Conservation (phyloP, 768 basidiomycete species). For the Podaxis sp. region DNA sequence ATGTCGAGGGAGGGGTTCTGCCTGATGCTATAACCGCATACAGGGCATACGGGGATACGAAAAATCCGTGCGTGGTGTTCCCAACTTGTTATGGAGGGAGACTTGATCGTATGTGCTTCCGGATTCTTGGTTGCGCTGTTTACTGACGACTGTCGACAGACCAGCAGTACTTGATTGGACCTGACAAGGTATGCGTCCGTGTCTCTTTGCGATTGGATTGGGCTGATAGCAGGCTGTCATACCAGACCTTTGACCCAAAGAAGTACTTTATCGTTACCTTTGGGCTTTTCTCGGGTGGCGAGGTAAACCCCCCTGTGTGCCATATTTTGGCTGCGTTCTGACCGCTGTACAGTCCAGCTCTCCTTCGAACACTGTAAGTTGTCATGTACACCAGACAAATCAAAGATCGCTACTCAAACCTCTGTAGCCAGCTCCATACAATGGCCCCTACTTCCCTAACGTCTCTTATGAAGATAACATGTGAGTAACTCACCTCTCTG, state of each 20-base stretch:
- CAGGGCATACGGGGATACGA: conserved; percentile 49
- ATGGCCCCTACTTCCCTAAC: conserved; percentile 58
- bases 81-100: conserved; percentile 57
- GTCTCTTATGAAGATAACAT: conserved; percentile 62
- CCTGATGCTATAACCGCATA: conserved; percentile 61
- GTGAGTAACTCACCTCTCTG: conserved; percentile 28
- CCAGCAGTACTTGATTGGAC: conserved; percentile 47
- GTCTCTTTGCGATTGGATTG: not conserved
- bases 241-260: conserved; percentile 46
- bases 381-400: not conserved
- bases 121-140: not conserved
- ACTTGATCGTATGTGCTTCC: conserved; percentile 42
- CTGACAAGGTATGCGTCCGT: conserved; percentile 39
- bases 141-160: conserved; percentile 25
- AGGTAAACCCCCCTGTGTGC: conserved; percentile 34
- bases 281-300: conserved; percentile 58
- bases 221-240: not conserved
- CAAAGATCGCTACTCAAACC: not conserved
- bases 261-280: conserved; percentile 59
- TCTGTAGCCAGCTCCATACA: conserved; percentile 49
- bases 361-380: conserved; percentile 55
- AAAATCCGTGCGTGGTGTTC: conserved; percentile 57
- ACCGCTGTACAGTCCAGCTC: conserved; percentile 48
- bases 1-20: conserved; percentile 49
- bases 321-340: not conserved